Conservation (phyloP, 176 grass and related monocot genomes). For the Oryza officinalis region DNA sequence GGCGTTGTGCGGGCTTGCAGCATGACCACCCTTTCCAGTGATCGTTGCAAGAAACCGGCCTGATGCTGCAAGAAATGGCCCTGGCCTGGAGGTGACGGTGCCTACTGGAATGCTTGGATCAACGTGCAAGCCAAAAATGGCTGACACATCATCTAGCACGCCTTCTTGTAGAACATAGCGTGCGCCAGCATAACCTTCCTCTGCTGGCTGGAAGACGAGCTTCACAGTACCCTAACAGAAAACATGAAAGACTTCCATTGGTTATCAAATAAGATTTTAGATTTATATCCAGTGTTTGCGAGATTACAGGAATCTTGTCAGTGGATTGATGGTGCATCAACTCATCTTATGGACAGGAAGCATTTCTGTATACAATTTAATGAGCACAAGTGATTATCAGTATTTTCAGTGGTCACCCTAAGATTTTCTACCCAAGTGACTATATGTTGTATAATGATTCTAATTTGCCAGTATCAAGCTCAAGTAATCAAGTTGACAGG, state of each 20-base stretch:
- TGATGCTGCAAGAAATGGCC: slow-evolving; percentile 40
- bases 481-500: neutral
- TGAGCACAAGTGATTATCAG: neutral
- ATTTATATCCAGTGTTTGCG: neutral
- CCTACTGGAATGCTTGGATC: slow-evolving; percentile 20
- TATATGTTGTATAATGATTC: neutral
- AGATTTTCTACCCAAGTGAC: neutral
- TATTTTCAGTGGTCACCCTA: neutral
- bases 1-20: slow-evolving; percentile 44
- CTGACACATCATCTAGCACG: slow-evolving; percentile 28
- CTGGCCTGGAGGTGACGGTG: slow-evolving; percentile 29
- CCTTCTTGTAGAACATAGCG: slow-evolving; percentile 49
- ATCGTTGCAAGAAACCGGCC: slow-evolving; percentile 33
- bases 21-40: slow-evolving; percentile 58
- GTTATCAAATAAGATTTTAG: neutral
- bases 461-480: neutral
- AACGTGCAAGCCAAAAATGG: slow-evolving; percentile 50
- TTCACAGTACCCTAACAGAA: slow-evolving; percentile 55
- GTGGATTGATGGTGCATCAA: neutral
- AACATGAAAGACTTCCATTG: neutral
- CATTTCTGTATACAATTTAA: neutral
- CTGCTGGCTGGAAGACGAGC: slow-evolving; percentile 65
- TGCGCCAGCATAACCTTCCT: slow-evolving; percentile 59
- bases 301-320: neutral
- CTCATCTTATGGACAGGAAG: neutral